A percentile compares a stretch with the other conserved stretches of the same genome.
These are phyloP conservation scores for Guadua angustifolia DNA, from an alignment of 176 grass and related monocot species.

Conservation along the genomic window DNA sequence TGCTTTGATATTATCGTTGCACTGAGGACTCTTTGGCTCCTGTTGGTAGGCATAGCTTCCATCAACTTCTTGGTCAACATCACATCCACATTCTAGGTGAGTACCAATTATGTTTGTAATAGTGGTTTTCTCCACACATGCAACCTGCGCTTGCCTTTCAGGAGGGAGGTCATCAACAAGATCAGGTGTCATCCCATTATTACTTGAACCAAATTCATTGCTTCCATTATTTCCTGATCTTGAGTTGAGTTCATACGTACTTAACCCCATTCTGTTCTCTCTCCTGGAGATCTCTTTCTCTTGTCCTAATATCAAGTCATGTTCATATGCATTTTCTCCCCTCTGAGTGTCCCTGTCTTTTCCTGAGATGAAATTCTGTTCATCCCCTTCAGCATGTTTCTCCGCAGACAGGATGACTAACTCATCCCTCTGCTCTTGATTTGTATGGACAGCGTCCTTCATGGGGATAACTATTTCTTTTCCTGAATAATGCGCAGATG, in stretches of 20 bases:
- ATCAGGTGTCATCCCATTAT: not conserved
- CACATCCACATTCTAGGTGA: not conserved
- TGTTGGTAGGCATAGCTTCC: conserved; percentile 18
- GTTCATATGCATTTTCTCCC: conserved; percentile 14
- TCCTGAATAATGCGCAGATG: not conserved
- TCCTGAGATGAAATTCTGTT: conserved; percentile 3
- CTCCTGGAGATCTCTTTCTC: not conserved
- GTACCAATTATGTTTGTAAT: not conserved
- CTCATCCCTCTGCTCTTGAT: not conserved
- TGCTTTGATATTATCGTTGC: conserved; percentile 6
- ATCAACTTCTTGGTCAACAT: not conserved
- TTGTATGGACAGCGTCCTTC: not conserved
- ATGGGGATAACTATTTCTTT: not conserved
- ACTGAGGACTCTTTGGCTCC: conserved; percentile 7
- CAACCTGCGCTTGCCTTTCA: conserved; percentile 16
- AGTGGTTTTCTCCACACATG: conserved; percentile 12
- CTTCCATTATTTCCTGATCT: conserved; percentile 15
- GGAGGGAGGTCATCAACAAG: not conserved
- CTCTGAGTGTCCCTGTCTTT: not conserved
- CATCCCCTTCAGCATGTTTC: conserved; percentile 26
- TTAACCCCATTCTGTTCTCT: not conserved
- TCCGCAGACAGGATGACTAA: not conserved
- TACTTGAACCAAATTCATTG: conserved; percentile 14
- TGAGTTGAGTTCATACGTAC: not conserved
- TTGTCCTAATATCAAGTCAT: conserved; percentile 16